Percentiles rank a stretch among this genome's conserved stretches.
These are phyloP conservation scores for Fraxinus floribunda DNA, from an alignment of 305 asterid genomes.

Conservation along the genomic window DNA sequence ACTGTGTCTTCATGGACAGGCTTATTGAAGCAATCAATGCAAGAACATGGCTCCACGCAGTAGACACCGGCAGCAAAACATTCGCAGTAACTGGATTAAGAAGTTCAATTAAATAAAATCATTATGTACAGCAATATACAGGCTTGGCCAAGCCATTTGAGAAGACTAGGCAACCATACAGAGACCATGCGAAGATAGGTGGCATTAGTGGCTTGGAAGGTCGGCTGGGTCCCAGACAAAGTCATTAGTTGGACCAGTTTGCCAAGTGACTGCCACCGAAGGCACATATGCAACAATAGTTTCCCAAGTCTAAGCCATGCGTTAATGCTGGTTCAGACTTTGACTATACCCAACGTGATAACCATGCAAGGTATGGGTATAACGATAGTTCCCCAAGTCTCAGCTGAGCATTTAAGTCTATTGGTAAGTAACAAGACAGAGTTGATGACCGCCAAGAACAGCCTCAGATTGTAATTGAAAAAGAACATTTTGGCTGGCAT, in stretches of 20 bases:
- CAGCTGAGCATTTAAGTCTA: neutral
- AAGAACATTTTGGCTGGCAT: neutral
- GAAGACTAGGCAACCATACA: neutral
- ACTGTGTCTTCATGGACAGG: constrained; percentile 86
- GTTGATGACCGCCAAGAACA: neutral
- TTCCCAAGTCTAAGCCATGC: neutral
- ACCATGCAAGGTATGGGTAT: neutral
- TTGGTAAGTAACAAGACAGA: neutral
- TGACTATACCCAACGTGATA: neutral
- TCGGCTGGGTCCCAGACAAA: neutral
- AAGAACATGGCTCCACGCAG: constrained; percentile 95
- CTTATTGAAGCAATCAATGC: constrained; percentile 87
- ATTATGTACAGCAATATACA: neutral
- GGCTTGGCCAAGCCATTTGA: neutral
- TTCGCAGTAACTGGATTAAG: constrained; percentile 74
- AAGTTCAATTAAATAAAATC: constrained; percentile 13
- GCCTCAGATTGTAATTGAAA: neutral
- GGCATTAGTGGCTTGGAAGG: neutral
- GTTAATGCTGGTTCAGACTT: neutral
- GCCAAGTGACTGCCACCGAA: neutral
- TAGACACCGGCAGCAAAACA: constrained; percentile 97
- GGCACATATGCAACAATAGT: neutral
- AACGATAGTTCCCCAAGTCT: neutral
- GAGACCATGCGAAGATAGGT: neutral
- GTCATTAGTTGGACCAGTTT: neutral